A percentile compares a stretch with the other conserved stretches of the same genome.
Conservation (phyloP, 2,329 filamentous ascomycete species). For the Talaromyces sp. region DNA sequence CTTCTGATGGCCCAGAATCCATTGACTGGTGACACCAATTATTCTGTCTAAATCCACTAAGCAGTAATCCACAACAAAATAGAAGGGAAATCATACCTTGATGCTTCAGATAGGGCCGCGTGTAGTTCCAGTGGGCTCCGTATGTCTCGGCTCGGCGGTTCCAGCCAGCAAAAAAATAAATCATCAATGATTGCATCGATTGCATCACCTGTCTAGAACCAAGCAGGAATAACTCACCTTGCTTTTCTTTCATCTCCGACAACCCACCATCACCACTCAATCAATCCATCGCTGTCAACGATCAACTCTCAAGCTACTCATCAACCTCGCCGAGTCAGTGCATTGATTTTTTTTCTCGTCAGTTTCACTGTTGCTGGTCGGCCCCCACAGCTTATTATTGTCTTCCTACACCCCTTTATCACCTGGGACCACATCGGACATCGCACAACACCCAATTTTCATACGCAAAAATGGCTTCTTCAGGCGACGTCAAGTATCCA, state of each 20-base stretch:
- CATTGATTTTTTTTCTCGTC: conserved; percentile 14
- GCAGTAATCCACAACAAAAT: background rate
- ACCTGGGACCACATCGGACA: conserved; percentile 23
- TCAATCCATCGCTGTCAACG: background rate
- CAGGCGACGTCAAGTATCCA: conserved; percentile 38
- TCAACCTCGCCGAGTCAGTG: background rate
- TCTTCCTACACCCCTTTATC: conserved; percentile 20
- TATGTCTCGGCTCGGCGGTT: conserved; percentile 16
- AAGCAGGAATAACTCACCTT: conserved; percentile 10
- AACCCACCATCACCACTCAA: conserved; percentile 13
- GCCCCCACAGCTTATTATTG: conserved; percentile 7
- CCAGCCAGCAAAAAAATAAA: conserved; percentile 8
- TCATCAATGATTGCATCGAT: conserved; percentile 16
- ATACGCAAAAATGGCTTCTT: conserved; percentile 32
- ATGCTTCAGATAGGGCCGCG: background rate
- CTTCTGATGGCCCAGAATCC: background rate
- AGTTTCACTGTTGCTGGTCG: background rate
- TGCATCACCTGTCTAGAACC: conserved; percentile 22
- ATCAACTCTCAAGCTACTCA: background rate
- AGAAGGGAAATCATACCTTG: background rate
- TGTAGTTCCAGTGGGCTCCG: background rate
- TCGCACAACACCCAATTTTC: conserved; percentile 26
- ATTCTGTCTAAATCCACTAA: background rate
- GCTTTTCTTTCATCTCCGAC: conserved; percentile 18
- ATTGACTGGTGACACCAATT: background rate